A percentile compares a stretch with the other conserved stretches of the same genome.
phyloP scores from a whole-genome alignment of 495 filamentous ascomycete genomes.

The Haplographium delicatum region DNA sequence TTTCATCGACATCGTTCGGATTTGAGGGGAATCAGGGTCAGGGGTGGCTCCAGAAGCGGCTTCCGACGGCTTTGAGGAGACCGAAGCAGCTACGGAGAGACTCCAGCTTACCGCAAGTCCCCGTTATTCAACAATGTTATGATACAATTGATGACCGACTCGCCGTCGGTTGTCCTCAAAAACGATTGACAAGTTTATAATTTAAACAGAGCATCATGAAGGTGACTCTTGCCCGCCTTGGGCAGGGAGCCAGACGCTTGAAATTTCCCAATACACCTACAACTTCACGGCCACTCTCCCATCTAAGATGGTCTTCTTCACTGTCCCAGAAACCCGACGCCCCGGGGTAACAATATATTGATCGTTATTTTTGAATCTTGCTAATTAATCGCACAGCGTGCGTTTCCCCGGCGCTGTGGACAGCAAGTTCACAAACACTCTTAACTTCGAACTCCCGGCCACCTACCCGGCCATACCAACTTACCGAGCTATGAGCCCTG shows the following conservation, averaged over 20 bases:
- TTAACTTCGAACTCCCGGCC: slow-evolving; percentile 68
- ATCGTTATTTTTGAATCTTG: not conserved
- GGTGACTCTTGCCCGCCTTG: slow-evolving; percentile 1
- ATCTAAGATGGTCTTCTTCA: slow-evolving; percentile 18
- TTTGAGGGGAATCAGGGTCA: too few relatives aligned
- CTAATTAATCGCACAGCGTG: slow-evolving; percentile 38
- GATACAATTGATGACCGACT: slow-evolving; percentile 4
- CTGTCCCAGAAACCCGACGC: slow-evolving; percentile 22
- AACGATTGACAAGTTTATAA: not conserved
- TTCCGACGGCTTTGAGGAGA: too few relatives aligned
- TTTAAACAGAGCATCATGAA: slow-evolving; percentile 12
- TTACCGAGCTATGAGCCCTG: slow-evolving; percentile 64
- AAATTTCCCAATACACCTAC: not conserved
- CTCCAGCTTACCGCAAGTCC: too few relatives aligned
- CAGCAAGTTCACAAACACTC: slow-evolving; percentile 77
- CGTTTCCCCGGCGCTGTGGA: slow-evolving; percentile 94
- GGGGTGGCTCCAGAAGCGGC: too few relatives aligned
- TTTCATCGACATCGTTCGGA: too few relatives aligned
- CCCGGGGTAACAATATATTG: slow-evolving; percentile 14
- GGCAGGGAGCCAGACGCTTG: not conserved
- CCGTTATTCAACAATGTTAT: not conserved
- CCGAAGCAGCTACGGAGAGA: too few relatives aligned
- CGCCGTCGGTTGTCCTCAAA: not conserved
- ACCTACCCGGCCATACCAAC: slow-evolving; percentile 61
- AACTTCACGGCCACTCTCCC: not conserved